These are phyloP conservation scores for Puccinia polysora DNA, from an alignment of 1,284 basidiomycete genomes.

Conservation along the genomic window DNA sequence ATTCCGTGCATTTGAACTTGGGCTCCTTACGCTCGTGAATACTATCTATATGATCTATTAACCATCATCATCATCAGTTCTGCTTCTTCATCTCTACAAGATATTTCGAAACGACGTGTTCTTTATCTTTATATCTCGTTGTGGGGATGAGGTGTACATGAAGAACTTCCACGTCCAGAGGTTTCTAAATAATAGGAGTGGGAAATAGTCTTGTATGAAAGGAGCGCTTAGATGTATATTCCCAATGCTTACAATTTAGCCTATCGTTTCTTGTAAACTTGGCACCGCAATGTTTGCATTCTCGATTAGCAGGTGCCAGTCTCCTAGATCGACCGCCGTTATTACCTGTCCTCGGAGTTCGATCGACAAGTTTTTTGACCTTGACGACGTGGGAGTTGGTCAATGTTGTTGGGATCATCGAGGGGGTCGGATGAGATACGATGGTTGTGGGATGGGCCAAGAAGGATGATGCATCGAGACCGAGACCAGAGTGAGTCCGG, in stretches of 20 bases:
- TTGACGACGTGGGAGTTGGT: neutral
- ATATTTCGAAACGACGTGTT: neutral
- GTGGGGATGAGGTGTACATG: neutral
- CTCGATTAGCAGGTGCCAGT: conserved; percentile 19
- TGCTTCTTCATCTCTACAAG: no score
- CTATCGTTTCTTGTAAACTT: conserved; percentile 29
- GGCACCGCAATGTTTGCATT: conserved; percentile 21
- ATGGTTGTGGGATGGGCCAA: no score
- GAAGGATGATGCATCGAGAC: neutral
- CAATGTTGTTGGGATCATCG: no score
- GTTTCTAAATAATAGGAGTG: no score
- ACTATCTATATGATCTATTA: conserved; percentile 32
- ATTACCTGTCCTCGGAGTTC: conserved; percentile 2
- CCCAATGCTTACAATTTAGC: conserved; percentile 6
- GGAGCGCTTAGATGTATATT: no score
- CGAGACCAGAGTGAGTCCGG: neutral
- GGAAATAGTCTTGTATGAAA: no score
- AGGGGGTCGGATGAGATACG: no score
- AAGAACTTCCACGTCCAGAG: no score
- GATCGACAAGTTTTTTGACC: conserved; percentile 4
- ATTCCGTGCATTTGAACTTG: conserved; percentile 13
- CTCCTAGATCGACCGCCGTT: conserved; percentile 20
- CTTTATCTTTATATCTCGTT: neutral
- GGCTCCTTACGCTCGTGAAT: conserved; percentile 27
- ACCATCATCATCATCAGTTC: neutral